These are phyloP conservation scores for Schizophyllum amplum DNA, from an alignment of 1,284 basidiomycete species.

Conservation along the genomic window DNA sequence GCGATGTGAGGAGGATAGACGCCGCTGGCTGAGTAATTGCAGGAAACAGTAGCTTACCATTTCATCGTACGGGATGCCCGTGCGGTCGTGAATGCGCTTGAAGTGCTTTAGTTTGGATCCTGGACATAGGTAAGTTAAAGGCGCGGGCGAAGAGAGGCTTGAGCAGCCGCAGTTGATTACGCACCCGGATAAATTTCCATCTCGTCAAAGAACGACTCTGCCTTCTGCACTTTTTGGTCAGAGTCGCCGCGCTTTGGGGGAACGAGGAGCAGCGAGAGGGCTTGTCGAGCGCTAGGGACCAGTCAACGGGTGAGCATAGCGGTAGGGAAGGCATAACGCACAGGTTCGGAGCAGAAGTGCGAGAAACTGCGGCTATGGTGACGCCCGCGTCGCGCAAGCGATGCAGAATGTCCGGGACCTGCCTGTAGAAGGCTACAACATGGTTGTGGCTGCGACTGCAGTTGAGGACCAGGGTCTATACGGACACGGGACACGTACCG, in stretches of 20 bases:
- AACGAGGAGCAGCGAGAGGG: slow-evolving; percentile 61
- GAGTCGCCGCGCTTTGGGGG: slow-evolving; percentile 36
- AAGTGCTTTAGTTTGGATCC: slow-evolving; percentile 76
- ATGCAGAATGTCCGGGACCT: slow-evolving; percentile 73
- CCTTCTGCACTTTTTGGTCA: slow-evolving; percentile 38
- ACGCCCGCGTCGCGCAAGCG: slow-evolving; percentile 47
- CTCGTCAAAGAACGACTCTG: slow-evolving; percentile 65
- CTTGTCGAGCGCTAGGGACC: slow-evolving; percentile 59
- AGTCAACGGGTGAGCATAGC: neutral
- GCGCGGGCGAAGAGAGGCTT: neutral
- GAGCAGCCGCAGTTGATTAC: neutral
- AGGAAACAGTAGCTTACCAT: too few species aligned
- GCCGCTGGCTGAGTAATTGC: too few species aligned
- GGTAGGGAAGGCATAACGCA: slow-evolving; percentile 30
- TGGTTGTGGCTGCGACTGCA: slow-evolving; percentile 37
- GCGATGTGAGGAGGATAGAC: neutral
- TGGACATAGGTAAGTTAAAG: neutral
- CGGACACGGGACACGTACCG: slow-evolving; percentile 27
- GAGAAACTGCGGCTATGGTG: slow-evolving; percentile 67
- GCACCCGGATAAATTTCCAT: slow-evolving; percentile 79
- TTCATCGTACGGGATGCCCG: slow-evolving; percentile 74
- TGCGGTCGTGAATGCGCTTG: slow-evolving; percentile 65
- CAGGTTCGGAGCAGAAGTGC: slow-evolving; percentile 66
- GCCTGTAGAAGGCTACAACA: slow-evolving; percentile 61
- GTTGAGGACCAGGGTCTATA: slow-evolving; percentile 12